Evolutionary conservation across 768 basidiomycete species (phyloP), one percentile per base, ranked within the genome.

Genomic region (Gymnopilus dilepis): DNA sequence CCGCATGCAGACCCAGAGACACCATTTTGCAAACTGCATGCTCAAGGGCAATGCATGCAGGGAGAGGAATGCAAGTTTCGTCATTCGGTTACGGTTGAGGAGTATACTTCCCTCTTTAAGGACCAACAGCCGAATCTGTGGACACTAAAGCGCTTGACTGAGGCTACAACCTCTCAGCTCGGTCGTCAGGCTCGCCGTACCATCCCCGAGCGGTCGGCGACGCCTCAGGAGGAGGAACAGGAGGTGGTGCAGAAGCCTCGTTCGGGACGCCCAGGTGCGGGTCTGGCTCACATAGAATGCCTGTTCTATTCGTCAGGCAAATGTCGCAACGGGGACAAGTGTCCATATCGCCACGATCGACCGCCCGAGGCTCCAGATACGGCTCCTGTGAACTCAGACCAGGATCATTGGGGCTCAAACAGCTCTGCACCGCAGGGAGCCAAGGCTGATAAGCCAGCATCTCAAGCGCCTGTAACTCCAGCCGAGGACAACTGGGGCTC

Each of bases 1-100:
- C 78, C 79, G 3, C 53, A 62, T 24, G 76, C 76, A 3, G 67
- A 78, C 61, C 60, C 71, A 3, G 65, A 65, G 11, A 58, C 70
- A 22, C 66, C 77, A 2, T 79, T 82, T 52, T 82, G 81, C 72
- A 80, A 77, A 67, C 72, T 72, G 30, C 72, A 75, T 58, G 75
- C 79, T 3, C 76, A 75, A 68, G 76, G 73, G 15, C 58, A 62
- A 56, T 80, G 81, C 62, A 59, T 59, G 6, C 67, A 68, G 19
- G 74, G 74, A 6, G 67, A 69, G n/a, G 60, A 66, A 12, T 81
- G 80, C 61, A 56, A 58, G 24, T 80, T 77, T 63, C 73, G 80
- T 13, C 79, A 80, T 66, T 77, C 77, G n/a, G 67, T 82, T 24
- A 74, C 78, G 1, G 60, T 73, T 30, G 70, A 73, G 31, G 79